Evolutionary conservation across 176 grass and related monocot species (phyloP).

Genomic region (Rhynchospora pubera): DNA sequence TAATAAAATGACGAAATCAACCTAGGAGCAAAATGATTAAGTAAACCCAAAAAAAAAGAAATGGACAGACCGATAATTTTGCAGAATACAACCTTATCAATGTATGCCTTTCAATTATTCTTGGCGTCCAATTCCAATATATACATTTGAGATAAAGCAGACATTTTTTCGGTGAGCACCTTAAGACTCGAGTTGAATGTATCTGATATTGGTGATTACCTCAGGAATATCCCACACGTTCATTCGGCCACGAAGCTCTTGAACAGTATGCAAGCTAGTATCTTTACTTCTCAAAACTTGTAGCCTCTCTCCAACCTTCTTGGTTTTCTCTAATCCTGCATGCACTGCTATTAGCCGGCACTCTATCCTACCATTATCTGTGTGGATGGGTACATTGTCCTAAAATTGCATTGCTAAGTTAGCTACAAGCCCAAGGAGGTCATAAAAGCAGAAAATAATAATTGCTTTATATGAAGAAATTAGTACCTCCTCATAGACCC

Average conservation of each 20-base stretch:
- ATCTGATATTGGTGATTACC: conserved; percentile 25
- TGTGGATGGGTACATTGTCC: conserved; percentile 61
- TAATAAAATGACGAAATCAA: neutral
- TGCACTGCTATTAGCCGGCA: conserved; percentile 83
- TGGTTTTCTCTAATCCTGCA: conserved; percentile 60
- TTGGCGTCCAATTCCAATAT: neutral
- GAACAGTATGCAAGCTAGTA: conserved; percentile 51
- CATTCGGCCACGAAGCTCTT: conserved; percentile 55
- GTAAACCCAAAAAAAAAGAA: neutral
- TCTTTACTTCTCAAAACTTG: conserved; percentile 53
- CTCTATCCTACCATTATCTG: conserved; percentile 44
- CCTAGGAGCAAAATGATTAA: neutral
- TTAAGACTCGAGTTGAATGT: too few species aligned
- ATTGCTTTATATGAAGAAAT: neutral
- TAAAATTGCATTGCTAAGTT: conserved; percentile 14
- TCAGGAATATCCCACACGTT: conserved; percentile 76
- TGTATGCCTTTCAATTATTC: neutral
- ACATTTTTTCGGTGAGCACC: neutral
- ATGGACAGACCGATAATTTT: neutral
- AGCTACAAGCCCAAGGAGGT: neutral
- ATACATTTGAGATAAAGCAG: neutral
- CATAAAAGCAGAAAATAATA: neutral
- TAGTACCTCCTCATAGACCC: conserved; percentile 83
- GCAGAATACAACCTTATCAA: neutral
- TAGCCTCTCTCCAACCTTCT: conserved; percentile 56